Base-by-base conservation (phyloP, 169 alveolate species). In the Sarcocystis neurona region DNA sequence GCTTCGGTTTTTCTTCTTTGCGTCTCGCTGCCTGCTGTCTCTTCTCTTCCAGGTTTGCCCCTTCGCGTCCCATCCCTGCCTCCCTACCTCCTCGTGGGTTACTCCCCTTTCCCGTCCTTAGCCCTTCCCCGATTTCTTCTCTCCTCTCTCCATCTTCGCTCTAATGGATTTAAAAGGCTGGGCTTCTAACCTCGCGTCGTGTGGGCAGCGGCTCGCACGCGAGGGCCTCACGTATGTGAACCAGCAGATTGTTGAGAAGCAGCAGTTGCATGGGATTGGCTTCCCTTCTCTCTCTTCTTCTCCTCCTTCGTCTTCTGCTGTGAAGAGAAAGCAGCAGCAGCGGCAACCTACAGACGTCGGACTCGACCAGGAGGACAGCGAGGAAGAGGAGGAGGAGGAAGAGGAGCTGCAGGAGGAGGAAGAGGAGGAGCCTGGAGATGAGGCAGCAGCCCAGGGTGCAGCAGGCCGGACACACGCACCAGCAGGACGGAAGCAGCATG, bases 121-220 rank as follows among this genome's bases (percentile, higher is more conserved):
- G 1, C 34, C 12, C 56, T 37, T 2, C 18, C 66, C 23, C 66
- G 12, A 12, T 53, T 53, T 53, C 66, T 53, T 53, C 66, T 53
- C 66, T 23, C 30, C 12, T 53, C 66, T 53, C 66, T 23, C 12
- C 12, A 15, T 23, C 23, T 53, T 53, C 66, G 12, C 30, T 53
- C 66, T 53, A n/a, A 79, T 79, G 87, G 87, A 79, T 79, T 30
- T 79, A 50, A 79, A 58, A 50, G 37, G 12, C 46, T 79, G 87
- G 87, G 87, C 87, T 47, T n/a, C 70, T 27, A 18, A 66, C 12
- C 46, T 79, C 43, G 87, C 87, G 18, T 56, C 70, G 6, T 70
- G 87, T 0, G 75, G 87, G 34, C 87, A 79, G 48, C 32, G 46
- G 48, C 75, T 79, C 30, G 87, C 87, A 34, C 87, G 87, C 23